Evolutionary conservation across 768 basidiomycete genomes (phyloP), one percentile per base, ranked within the genome.

Genomic region (Trametopsis cervina): DNA sequence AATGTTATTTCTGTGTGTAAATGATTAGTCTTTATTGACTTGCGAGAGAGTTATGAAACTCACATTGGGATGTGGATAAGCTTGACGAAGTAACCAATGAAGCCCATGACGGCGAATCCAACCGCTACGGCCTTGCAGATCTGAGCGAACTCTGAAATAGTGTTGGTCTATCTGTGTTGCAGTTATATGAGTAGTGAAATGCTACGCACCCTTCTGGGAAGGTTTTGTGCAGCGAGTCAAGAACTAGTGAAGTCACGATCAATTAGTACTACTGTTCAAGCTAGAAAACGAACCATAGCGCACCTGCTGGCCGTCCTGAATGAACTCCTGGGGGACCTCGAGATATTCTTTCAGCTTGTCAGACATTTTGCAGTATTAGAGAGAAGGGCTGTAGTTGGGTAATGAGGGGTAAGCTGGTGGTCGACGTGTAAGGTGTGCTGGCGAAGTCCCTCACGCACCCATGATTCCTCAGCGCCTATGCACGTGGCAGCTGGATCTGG

Each of bases 11-110:
- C 92, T 95, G 60, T 36, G 20, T 20, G 57, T 42, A 24, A 18
- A 15, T 33, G 15, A 33, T 7, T 33, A 33, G 7, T 33, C n/a
- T n/a, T n/a, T n/a, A n/a, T n/a, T n/a, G n/a, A n/a, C n/a, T n/a
- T n/a, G 15, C 7, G 9, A 33, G 29, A 33, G 29, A 7, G 29
- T 7, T 15, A 33, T 33, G 15, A 7, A 50, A 81, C 93, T 72
- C 57, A 95, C 93, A 96, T 95, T 59, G 94, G 93, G 68, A 95
- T 96, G 69, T 97, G 93, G 59, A 98, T 93, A 56, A 97, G 82
- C 69, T 97, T 97, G 57, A 96, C 94, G 63, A 98, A 86, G 74
- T 95, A 99, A 13, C 96, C 96, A 65, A 99, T 93, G 77, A 97
- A 95, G 13, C 96, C 96, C 94, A 98, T 98, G 56, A 99, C 89